Evolutionary conservation across 2,329 filamentous ascomycete genomes (phyloP), one percentile per base, ranked within the genome.

Genomic region (Nannizziopsis arthrosporioides): DNA sequence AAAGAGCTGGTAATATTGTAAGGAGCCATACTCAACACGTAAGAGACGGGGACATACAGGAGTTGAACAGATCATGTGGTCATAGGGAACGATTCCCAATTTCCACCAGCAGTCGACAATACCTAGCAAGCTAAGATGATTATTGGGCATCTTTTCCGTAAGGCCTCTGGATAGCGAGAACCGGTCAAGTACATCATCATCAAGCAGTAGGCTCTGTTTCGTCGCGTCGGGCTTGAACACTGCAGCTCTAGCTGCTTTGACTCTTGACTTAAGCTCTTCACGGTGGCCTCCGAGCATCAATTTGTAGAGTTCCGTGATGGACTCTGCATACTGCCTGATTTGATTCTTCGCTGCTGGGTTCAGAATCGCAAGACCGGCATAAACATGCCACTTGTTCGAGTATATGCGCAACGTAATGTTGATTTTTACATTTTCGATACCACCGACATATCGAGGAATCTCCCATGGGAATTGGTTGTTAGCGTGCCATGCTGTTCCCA

Each of bases 61-160:
- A 35, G 92, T 98, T 47, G 88, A 94, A 71, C 92, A 98, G 57
- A 98, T 93, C 89, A 98, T 98, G 72, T 98, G 93, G 67, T 98
- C 90, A 66, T 98, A 98, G 0, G 92, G 92, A 42, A 93, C 84
- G 59, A 95, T 98, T 31, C 81, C 84, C 40, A 96, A 76, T 56
- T 86, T 85, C 62, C 85, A 92, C 92, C 92, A 98, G 69, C 90
- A 96, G 70, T 98, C 92, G 38, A 96, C 93, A 79, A 98, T 98
- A 41, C 89, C 92, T 39, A 98, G 75, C 49, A 98, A 74, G 63
- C 82, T 89, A 27, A 98, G 76, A 66, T 98, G 93, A 63, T 92
- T 98, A 69, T 98, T 98, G 1, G 84, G 86, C 15, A 86, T 77
- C 51, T 75, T 72, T 59, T 82, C 75, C 48, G 78, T 78, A 35